Base-by-base conservation (phyloP, 192 early-diverging fungal genomes). In the Podila horticola region DNA sequence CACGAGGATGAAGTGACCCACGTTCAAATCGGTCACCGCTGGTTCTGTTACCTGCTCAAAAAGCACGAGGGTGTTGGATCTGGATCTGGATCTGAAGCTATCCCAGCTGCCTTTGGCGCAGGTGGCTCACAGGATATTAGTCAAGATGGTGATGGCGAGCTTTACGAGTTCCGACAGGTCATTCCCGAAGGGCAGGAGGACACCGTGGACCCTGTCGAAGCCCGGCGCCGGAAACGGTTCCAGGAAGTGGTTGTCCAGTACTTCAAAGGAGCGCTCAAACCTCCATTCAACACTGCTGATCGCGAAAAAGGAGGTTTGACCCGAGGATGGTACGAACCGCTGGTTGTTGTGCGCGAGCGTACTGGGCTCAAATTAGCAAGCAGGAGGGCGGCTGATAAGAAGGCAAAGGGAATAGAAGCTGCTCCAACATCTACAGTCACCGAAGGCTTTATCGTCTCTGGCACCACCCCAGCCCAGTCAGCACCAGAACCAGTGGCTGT, bases 261-360 rank as follows among this genome's bases (percentile, higher is more conserved):
- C 36, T 92, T 91, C 64, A 65, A 82, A 24, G 91, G 91, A 24
- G 75, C 67, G 5, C 64, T 91, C 20, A 92, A 91, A 67, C 91
- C 91, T 8, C 91, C 91, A 58, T 92, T 92, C 72, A 92, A 92
- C 79, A 88, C 88, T 36, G 82, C 60, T 33, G 91, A 88, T 49
- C 72, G 91, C 4, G 74, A 85, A 51, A 76, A 67, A 20, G 91
- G 90, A 29, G 91, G 91, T 1, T 64, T 92, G 67, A 90, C 88
- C 4, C 58, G 73, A 41, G 83, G 82, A 22, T 75, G 79, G 79
- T 84, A 84, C 55, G 76, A 84, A 17, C 72, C 72, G 0, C 65
- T 84, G 72, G 83, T 81, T 13, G 71, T 81, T 2, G 77, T 81
- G 8, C 59, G 77, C 19, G 77, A 81, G 38, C 67, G 77, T 13